Conservation (phyloP, 2,329 filamentous ascomycete species). For the Penicillium sp. region DNA sequence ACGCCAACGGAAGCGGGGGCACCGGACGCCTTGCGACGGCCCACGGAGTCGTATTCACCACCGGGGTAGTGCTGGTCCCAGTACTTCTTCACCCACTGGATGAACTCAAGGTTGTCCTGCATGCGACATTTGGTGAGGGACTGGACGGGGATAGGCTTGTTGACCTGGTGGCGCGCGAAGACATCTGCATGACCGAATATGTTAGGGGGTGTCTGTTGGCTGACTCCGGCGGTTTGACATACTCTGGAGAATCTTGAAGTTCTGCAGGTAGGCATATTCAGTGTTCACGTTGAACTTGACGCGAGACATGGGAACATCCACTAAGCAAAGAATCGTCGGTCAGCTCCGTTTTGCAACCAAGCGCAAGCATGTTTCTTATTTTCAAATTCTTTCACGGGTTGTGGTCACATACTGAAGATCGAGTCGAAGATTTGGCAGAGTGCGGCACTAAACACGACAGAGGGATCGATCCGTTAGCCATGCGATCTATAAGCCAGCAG, state of each 20-base stretch:
- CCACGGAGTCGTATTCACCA: constrained; percentile 91
- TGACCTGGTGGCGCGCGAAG: constrained; percentile 83
- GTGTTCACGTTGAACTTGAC: constrained; percentile 98
- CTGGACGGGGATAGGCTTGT: constrained; percentile 87
- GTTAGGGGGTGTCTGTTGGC: constrained; percentile 5
- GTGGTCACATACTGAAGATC: constrained; percentile 70
- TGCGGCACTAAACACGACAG: constrained; percentile 78
- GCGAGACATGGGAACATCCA: constrained; percentile 89
- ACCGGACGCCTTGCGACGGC: constrained; percentile 76
- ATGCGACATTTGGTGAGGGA: constrained; percentile 96
- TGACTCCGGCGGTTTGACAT: constrained; percentile 39
- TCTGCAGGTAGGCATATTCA: constrained; percentile 96
- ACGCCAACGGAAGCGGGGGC: constrained; percentile 56
- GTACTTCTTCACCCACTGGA: constrained; percentile 94
- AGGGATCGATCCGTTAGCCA: constrained; percentile 6
- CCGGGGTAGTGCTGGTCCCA: constrained; percentile 99
- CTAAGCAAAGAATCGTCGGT: constrained; percentile 38
- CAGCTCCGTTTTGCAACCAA: constrained; percentile 6
- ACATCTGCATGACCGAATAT: constrained; percentile 54
- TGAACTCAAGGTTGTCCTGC: constrained; percentile 99
- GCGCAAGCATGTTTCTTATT: constrained; percentile 2
- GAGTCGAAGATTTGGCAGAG: constrained; percentile 98
- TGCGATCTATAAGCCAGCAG: background rate
- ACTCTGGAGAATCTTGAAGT: constrained; percentile 98
- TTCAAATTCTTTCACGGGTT: background rate